Conservation (phyloP, 2,329 filamentous ascomycete genomes). For the Neurospora sp. region DNA sequence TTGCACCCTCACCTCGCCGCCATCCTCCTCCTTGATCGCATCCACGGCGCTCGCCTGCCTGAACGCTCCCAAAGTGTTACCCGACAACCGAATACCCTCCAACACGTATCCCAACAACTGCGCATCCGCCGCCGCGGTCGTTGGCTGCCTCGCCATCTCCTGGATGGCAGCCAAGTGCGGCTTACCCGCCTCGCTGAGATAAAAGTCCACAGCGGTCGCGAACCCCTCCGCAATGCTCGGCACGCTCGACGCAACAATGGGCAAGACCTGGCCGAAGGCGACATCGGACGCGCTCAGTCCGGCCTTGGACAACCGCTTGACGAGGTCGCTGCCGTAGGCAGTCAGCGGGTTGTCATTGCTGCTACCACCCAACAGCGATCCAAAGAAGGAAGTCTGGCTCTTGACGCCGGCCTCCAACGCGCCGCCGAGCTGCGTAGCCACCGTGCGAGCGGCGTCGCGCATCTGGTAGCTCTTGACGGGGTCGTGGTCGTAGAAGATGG, state of each 20-base stretch:
- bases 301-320: constrained; percentile 53
- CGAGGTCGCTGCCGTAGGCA: constrained; percentile 54
- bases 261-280: constrained; percentile 60
- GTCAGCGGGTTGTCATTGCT: constrained; percentile 45
- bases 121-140: constrained; percentile 48
- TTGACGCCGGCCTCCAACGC: constrained; percentile 57
- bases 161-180: constrained; percentile 51
- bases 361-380: constrained; percentile 40
- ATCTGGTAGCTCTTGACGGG: constrained; percentile 19
- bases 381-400: constrained; percentile 38
- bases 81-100: constrained; percentile 61
- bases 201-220: constrained; percentile 63
- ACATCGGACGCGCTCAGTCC: constrained; percentile 56
- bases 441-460: too few species aligned
- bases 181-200: constrained; percentile 47
- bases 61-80: constrained; percentile 47
- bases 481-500: constrained; percentile 58
- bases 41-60: constrained; percentile 40
- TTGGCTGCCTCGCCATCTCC: constrained; percentile 43
- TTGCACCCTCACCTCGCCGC: constrained; percentile 37
- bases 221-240: constrained; percentile 66
- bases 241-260: constrained; percentile 55
- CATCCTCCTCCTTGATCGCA: constrained; percentile 39
- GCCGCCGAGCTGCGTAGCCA: constrained; percentile 48
- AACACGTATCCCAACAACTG: constrained; percentile 57